Conservation (phyloP, 2,329 filamentous ascomycete species). For the Penicillium decumbens region DNA sequence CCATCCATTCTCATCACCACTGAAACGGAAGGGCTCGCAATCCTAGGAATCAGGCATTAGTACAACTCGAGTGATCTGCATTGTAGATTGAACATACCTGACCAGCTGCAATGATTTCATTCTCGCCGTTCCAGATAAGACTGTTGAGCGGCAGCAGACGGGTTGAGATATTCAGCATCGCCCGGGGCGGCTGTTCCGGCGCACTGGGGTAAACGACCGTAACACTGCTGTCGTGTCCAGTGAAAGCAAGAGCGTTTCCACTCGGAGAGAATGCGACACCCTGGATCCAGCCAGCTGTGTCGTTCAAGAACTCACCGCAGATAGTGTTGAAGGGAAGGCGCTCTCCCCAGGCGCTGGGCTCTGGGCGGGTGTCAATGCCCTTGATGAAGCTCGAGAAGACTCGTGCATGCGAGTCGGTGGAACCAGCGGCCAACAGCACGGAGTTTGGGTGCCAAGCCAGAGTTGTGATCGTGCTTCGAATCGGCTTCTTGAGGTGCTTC, state of each 20-base stretch:
- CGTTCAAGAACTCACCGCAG: slow-evolving; percentile 93
- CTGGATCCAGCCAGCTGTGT: slow-evolving; percentile 95
- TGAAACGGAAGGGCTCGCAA: slow-evolving; percentile 83
- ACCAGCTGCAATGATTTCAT: slow-evolving; percentile 90
- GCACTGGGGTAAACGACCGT: slow-evolving; percentile 92
- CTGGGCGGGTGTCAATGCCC: slow-evolving; percentile 79
- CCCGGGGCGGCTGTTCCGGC: slow-evolving; percentile 82
- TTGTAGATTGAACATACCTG: slow-evolving; percentile 54
- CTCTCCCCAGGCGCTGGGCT: slow-evolving; percentile 89
- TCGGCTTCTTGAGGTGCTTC: slow-evolving; percentile 98
- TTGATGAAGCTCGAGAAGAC: slow-evolving; percentile 97
- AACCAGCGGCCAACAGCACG: slow-evolving; percentile 87
- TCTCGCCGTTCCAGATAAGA: slow-evolving; percentile 84
- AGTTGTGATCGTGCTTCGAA: slow-evolving; percentile 92
- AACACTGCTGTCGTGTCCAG: slow-evolving; percentile 91
- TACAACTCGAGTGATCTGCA: neutral
- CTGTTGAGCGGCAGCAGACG: slow-evolving; percentile 90
- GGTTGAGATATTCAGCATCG: slow-evolving; percentile 85
- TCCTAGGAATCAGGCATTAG: slow-evolving; percentile 41
- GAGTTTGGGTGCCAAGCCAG: slow-evolving; percentile 97
- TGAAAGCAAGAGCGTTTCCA: slow-evolving; percentile 88
- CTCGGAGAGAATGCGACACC: slow-evolving; percentile 87
- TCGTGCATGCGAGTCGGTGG: slow-evolving; percentile 92
- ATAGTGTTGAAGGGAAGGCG: slow-evolving; percentile 96
- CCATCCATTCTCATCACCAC: slow-evolving; percentile 76